Base-by-base conservation (phyloP, 306 rosid genomes). In the Medicago lupulina region DNA sequence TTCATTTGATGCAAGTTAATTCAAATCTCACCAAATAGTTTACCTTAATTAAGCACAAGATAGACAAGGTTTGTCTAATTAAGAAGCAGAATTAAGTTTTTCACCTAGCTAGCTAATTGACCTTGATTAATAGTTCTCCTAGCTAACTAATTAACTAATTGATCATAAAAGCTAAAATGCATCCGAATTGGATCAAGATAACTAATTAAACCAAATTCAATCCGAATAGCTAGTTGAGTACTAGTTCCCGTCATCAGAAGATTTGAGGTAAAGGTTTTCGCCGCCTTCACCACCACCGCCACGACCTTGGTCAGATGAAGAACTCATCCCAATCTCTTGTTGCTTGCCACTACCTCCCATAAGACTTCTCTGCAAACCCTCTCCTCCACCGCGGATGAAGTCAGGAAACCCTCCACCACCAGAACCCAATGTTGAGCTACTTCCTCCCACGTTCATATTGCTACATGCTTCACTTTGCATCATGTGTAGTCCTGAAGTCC, bases 301-400 rank as follows among this genome's bases (percentile, higher is more conserved):
- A 43, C 97, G 84, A 19, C 90, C 94, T 23, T 61, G 67, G 34
- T 93, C 97, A 17, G 78, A 77, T 2, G 93, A 77, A 4, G 93
- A 88, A 41, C 82, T 69, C 31, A 67, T 67, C 18, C 94, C 96
- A 54, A 91, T 83, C 4, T 95, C 98, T 36, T 84, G 93, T 90
- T 88, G 98, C 90, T 95, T 95, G 78, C 90, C 76, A 25, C 92
- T 86, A 46, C 92, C 86, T 46, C 96, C 87, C 3, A 83, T 86
- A 23, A 92, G 81, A 59, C 85, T 82, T 63, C 95, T 83, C 19
- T 91, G 97, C 89, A 91, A 62, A 50, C 90, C 88, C 23, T 89
- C 96, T 7, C 87, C 92, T 0, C 84, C 41, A 6, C 71, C 72
- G 2, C 93, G 91, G 15, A 91, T 83, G 34, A 90, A 92, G 51